These are phyloP conservation scores for Zangia roseola DNA, from an alignment of 768 basidiomycete species.

Conservation along the genomic window DNA sequence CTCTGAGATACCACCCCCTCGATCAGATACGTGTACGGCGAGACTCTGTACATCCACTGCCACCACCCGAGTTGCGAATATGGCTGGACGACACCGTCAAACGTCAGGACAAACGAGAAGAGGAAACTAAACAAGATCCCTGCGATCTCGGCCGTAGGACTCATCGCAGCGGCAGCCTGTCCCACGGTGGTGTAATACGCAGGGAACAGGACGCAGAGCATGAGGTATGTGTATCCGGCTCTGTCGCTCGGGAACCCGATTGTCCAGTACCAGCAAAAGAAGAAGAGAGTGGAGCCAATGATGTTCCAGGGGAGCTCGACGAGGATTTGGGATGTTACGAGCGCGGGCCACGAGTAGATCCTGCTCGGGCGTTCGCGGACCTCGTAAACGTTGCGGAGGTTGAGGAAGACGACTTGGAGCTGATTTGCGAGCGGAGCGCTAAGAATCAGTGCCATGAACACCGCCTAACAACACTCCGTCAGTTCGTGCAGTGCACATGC, in stretches of 20 bases:
- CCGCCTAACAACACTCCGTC: slow-evolving; percentile 34
- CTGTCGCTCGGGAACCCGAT: slow-evolving; percentile 55
- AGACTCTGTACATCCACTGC: slow-evolving; percentile 65
- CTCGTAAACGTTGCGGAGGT: slow-evolving; percentile 60
- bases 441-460: slow-evolving; percentile 55
- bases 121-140: slow-evolving; percentile 56
- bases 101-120: slow-evolving; percentile 64
- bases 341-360: slow-evolving; percentile 65
- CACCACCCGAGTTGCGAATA: slow-evolving; percentile 62
- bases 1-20: slow-evolving; percentile 47
- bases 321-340: slow-evolving; percentile 53
- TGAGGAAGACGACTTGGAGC: slow-evolving; percentile 59
- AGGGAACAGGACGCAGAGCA: slow-evolving; percentile 53
- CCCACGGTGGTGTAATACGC: slow-evolving; percentile 62
- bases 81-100: slow-evolving; percentile 71
- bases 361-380: slow-evolving; percentile 63
- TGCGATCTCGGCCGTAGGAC: slow-evolving; percentile 58
- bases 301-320: slow-evolving; percentile 65
- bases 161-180: slow-evolving; percentile 60
- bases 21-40: slow-evolving; percentile 57
- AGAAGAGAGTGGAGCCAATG: slow-evolving; percentile 55
- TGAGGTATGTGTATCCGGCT: slow-evolving; percentile 59
- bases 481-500: not conserved
- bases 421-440: slow-evolving; percentile 58
- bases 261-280: slow-evolving; percentile 70